Evolutionary conservation across 352 stramenopile genomes (phyloP), one percentile per base, ranked within the genome.

Genomic region (Pythium myriotylum): DNA sequence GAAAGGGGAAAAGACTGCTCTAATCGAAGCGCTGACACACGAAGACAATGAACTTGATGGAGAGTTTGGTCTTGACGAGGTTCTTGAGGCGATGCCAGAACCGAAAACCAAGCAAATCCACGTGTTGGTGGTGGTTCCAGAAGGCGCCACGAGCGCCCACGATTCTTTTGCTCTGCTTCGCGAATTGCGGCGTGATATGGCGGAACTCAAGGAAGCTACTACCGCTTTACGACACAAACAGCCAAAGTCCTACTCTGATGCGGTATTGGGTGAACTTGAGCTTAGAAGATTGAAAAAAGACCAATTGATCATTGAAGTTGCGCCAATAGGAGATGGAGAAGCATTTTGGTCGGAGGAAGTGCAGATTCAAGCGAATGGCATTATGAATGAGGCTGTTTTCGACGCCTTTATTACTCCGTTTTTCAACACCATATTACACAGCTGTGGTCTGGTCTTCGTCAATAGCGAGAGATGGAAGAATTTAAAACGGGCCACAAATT

Each of bases 201-300:
- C 45, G 49, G 23, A 56, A 43, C 26, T 56, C 12, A 43, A 56
- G 49, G 23, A 56, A 56, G 16, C 45, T 56, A 43, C n/a, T 19
- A 43, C 49, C 49, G 4, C 29, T 45, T 43, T 56, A 43, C 49
- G 23, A 56, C 49, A 56, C 24, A 45, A 56, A 56, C 6, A 45
- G 49, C 49, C 49, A 45, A 56, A 40, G 23, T 56, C 49, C 49
- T 56, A 56, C 33, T 56, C 49, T 19, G 29, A 56, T 56, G 49
- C n/a, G 49, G 49, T 26, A 24, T 47, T 47, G 41, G 41, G 41
- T 47, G 5, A 56, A 45, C 4, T 45, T 56, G 49, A 56, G 33
- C 8, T 56, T 17, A 4, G 5, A 56, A 40, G 49, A 56, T 43
- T 56, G 49, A 43, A 56, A 56, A 56, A 56, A 8, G 49, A 56